Conservation (phyloP, 2,329 filamentous ascomycete genomes). For the Fusarium chlamydosporum region DNA sequence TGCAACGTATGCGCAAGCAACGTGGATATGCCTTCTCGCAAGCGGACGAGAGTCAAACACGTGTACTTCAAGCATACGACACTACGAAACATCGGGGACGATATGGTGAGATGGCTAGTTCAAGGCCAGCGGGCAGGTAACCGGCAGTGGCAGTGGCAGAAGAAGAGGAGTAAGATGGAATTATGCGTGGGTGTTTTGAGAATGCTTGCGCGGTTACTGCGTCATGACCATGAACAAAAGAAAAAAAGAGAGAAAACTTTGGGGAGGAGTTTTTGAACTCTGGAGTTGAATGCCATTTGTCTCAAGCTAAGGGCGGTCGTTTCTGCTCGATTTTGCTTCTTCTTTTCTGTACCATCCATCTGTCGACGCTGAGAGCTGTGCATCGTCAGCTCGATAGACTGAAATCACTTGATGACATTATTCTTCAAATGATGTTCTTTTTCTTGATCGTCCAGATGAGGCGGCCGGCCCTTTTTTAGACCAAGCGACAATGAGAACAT, state of each 20-base stretch:
- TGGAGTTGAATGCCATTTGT: slow-evolving; percentile 49
- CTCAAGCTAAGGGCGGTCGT: slow-evolving; percentile 32
- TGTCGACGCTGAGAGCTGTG: slow-evolving; percentile 36
- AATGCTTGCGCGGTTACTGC: slow-evolving; percentile 38
- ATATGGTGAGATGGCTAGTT: slow-evolving; percentile 91
- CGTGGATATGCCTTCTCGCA: slow-evolving; percentile 98
- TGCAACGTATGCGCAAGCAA: slow-evolving; percentile 99
- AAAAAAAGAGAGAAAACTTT: slow-evolving; percentile 10
- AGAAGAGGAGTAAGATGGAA: slow-evolving; percentile 16
- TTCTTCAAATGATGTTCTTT: slow-evolving; percentile 25
- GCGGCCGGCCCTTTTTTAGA: slow-evolving; percentile 30
- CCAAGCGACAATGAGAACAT: slow-evolving; percentile 21
- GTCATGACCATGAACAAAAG: slow-evolving; percentile 46
- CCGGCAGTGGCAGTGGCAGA: slow-evolving; percentile 5
- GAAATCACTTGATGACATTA: slow-evolving; percentile 30
- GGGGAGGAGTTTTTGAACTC: slow-evolving; percentile 26
- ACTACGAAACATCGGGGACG: slow-evolving; percentile 91
- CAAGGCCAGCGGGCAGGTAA: slow-evolving; percentile 53
- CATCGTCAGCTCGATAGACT: slow-evolving; percentile 34
- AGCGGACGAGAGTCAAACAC: slow-evolving; percentile 94
- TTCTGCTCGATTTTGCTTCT: slow-evolving; percentile 28
- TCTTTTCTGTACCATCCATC: slow-evolving; percentile 30
- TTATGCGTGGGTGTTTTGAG: slow-evolving; percentile 39
- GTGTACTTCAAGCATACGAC: slow-evolving; percentile 96
- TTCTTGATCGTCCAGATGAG: slow-evolving; percentile 14